phyloP scores from a whole-genome alignment of 2,329 filamentous ascomycete species.

The Ilyonectria destructans region DNA sequence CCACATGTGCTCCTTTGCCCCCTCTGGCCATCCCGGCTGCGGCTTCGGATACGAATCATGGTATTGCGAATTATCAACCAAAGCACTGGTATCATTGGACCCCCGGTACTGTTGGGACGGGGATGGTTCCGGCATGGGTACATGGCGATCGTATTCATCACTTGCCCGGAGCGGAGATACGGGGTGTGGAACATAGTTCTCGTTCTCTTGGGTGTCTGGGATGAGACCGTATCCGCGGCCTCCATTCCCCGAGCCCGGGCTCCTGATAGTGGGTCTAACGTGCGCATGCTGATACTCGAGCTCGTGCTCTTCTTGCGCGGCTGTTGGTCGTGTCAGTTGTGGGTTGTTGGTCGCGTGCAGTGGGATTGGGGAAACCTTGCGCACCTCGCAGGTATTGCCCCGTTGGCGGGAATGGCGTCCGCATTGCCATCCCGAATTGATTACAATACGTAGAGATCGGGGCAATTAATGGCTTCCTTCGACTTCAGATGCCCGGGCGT shows the following conservation, averaged over 20 bases:
- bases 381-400: constrained; percentile 29
- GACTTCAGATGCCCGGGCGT: constrained; percentile 9
- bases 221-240: constrained; percentile 34
- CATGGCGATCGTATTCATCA: constrained; percentile 31
- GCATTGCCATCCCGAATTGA: constrained; percentile 10
- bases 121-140: constrained; percentile 18
- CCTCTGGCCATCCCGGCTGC: constrained; percentile 23
- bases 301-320: constrained; percentile 34
- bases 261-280: constrained; percentile 14
- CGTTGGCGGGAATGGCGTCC: not conserved
- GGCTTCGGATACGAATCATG: constrained; percentile 16
- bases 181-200: constrained; percentile 11
- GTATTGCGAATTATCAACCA: constrained; percentile 9
- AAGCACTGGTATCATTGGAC: constrained; percentile 23
- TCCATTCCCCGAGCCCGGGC: constrained; percentile 29
- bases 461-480: not conserved
- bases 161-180: constrained; percentile 26
- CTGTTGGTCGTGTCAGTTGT: constrained; percentile 17
- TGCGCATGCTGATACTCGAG: constrained; percentile 25
- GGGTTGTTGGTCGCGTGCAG: not conserved
- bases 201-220: constrained; percentile 27
- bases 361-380: not conserved
- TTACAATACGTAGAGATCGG: constrained; percentile 6
- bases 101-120: constrained; percentile 2
- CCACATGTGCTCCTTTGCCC: constrained; percentile 39